These are phyloP conservation scores for Penicillium italicum DNA, from an alignment of 2,329 filamentous ascomycete genomes.

Conservation along the genomic window DNA sequence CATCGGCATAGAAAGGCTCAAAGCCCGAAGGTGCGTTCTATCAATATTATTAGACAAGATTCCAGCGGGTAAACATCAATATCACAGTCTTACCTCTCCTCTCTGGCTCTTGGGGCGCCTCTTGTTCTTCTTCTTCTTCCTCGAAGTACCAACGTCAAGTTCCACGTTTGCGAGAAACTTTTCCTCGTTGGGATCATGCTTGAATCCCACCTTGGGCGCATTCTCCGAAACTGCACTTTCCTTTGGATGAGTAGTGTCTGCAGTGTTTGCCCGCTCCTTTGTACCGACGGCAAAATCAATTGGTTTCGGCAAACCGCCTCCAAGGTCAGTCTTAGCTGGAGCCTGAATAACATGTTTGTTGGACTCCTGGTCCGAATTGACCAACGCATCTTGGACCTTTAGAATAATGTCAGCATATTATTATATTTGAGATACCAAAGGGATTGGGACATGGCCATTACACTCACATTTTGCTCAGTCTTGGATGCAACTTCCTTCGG, in stretches of 20 bases:
- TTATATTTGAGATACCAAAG: not conserved
- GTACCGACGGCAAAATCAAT: not conserved
- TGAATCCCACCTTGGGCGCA: not conserved
- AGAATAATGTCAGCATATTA: not conserved
- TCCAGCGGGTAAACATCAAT: not conserved
- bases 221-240: not conserved
- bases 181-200: slow-evolving; percentile 5
- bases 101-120: slow-evolving; percentile 40
- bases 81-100: slow-evolving; percentile 22
- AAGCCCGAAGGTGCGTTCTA: slow-evolving; percentile 60
- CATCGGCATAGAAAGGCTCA: slow-evolving; percentile 77
- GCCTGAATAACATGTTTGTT: no score
- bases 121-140: slow-evolving; percentile 34
- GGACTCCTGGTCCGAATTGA: not conserved
- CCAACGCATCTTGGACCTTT: not conserved
- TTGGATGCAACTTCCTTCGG: not conserved
- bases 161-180: not conserved
- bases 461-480: not conserved
- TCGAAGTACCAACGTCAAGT: not conserved
- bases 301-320: not conserved
- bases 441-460: not conserved
- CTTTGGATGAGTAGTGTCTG: not conserved
- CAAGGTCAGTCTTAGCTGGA: not conserved
- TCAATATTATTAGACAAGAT: slow-evolving; percentile 1
- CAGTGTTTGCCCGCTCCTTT: not conserved